Evolutionary conservation across 1,284 basidiomycete species (phyloP), one percentile per base, ranked within the genome.

Genomic region (Entoloma clypeatum): DNA sequence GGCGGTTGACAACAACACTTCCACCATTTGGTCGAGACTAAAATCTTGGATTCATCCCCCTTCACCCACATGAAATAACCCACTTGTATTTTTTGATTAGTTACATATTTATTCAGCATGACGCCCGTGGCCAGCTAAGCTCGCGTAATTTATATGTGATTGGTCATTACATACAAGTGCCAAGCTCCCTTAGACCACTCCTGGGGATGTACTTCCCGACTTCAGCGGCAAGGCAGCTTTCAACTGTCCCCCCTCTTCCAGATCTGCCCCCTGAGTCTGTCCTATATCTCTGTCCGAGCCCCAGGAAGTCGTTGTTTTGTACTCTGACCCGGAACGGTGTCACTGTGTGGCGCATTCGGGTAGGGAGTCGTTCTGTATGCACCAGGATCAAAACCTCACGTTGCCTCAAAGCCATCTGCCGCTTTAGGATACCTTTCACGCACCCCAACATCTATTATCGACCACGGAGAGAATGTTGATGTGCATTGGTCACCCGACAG

Each of bases 201-300:
- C n/a, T n/a, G 37, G 29, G 42, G 43, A 90, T 90, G 86, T 90
- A 90, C 65, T 90, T 90, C 62, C 86, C 86, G 43, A 89, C 84
- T 14, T 79, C 81, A 23, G 77, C 84, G 38, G 83, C 86, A 18
- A 70, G 76, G 53, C 83, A 79, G 55, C 69, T 89, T 32, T 80
- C 81, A 16, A 77, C 77, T 14, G 69, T 72, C 21, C 82, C 86
- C 33, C 70, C 76, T 21, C 64, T 88, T 32, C 83, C 84, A 14
- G 74, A 84, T 48, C 63, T 77, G 38, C 67, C 72, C 9, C 65
- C 71, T 37, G 81, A 84, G 51, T 65, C 71, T 11, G 68, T 87
- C 31, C 61, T 89, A 33, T 69, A 68, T 13, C 60, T 91, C 41
- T 67, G 70, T 18, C 68, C 81, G 4, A 90, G 81, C 55, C 77